Percentiles rank a stretch among this genome's conserved stretches.
Conservation (phyloP, 805 yeast genomes). For the Wickerhamiella parazyma region DNA sequence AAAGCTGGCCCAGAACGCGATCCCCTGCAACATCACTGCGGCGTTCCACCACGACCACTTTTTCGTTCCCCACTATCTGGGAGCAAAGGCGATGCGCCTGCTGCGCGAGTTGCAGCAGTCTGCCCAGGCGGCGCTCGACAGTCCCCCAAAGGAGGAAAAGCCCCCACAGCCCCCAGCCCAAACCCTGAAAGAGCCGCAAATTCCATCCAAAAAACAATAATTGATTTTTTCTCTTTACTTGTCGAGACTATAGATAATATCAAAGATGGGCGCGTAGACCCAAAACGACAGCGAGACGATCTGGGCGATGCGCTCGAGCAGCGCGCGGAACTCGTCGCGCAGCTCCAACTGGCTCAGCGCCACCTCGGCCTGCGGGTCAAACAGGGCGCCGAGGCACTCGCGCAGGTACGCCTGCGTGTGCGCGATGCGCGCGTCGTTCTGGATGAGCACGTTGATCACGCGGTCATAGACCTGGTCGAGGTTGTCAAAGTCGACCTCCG, state of each 20-base stretch:
- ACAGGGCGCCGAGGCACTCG: neutral
- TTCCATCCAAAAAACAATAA: neutral
- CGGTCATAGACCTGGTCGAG: constrained; percentile 1
- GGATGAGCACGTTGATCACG: constrained; percentile 1
- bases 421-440: constrained; percentile 1
- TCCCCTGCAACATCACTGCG: neutral
- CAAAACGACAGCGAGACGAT: neutral
- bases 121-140: neutral
- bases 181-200: no score
- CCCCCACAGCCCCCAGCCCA: no score
- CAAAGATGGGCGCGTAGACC: constrained; percentile 1
- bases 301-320: neutral
- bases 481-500: constrained; percentile 3
- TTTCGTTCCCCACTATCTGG: neutral
- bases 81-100: neutral
- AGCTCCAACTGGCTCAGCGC: neutral
- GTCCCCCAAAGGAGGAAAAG: neutral
- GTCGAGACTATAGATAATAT: neutral
- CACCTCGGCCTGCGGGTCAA: neutral
- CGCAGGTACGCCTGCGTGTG: neutral
- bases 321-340: neutral
- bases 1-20: neutral
- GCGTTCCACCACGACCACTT: neutral
- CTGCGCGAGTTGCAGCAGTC: neutral
- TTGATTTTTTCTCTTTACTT: neutral